Evolutionary conservation across 495 filamentous ascomycete species (phyloP).

Genomic region (Aspergillus steynii): DNA sequence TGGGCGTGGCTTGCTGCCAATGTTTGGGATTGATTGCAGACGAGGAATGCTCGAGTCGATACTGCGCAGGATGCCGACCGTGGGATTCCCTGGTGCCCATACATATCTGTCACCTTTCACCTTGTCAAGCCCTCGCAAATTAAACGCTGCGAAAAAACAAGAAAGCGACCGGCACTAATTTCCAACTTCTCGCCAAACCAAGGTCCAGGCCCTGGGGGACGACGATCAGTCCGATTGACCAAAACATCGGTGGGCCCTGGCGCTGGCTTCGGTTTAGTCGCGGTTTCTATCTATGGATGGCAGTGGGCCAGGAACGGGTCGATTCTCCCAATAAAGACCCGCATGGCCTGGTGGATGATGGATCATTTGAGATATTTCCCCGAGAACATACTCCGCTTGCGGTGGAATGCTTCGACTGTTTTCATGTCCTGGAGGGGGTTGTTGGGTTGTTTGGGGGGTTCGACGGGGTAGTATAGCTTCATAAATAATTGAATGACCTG

Average conservation of each 20-base stretch:
- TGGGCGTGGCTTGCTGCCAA: not conserved
- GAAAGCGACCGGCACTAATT: conserved; percentile 2
- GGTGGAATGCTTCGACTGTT: not conserved
- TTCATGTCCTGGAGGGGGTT: too few relatives aligned
- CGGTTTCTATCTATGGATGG: conserved; percentile 6
- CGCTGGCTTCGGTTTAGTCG: not conserved
- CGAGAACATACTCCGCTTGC: not conserved
- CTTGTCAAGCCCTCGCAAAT: too few relatives aligned
- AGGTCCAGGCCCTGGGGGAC: conserved; percentile 12
- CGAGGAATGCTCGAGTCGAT: not conserved
- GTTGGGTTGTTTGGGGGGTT: too few relatives aligned
- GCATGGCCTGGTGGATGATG: too few relatives aligned
- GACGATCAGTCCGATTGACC: conserved; percentile 13
- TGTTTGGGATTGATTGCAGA: conserved; percentile 5
- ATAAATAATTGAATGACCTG: too few relatives aligned
- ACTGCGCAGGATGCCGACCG: not conserved
- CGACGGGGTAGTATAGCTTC: too few relatives aligned
- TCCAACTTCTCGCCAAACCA: not conserved
- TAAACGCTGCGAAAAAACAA: not conserved
- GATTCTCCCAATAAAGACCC: not conserved
- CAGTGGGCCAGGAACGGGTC: conserved; percentile 1
- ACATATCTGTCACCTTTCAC: too few relatives aligned
- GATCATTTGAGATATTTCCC: not conserved
- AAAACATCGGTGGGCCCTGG: conserved; percentile 12
- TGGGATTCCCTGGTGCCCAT: not conserved